These are phyloP conservation scores for Cytospora leucostoma DNA, from an alignment of 2,329 filamentous ascomycete genomes.

Conservation along the genomic window DNA sequence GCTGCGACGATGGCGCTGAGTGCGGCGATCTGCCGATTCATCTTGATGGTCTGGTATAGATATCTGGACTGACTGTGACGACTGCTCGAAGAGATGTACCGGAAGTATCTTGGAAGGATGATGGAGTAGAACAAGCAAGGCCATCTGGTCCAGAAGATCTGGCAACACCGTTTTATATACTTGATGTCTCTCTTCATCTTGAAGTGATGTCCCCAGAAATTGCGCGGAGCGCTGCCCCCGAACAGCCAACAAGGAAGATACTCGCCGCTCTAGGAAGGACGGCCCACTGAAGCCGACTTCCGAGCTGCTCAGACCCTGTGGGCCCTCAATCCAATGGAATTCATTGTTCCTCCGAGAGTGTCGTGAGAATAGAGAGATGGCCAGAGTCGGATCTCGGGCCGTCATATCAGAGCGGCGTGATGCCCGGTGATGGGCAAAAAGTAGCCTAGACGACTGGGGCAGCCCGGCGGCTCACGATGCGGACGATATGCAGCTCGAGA, in stretches of 20 bases:
- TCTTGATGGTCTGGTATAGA: constrained; percentile 16
- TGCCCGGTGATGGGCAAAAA: neutral
- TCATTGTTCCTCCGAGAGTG: neutral
- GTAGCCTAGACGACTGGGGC: neutral
- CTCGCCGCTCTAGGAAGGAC: neutral
- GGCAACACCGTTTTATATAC: neutral
- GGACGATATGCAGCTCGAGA: neutral
- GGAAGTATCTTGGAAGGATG: neutral
- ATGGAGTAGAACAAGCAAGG: neutral
- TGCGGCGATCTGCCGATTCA: constrained; percentile 40
- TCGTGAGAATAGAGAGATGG: neutral
- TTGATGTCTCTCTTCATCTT: neutral
- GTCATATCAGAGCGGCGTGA: neutral
- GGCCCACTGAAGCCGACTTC: neutral
- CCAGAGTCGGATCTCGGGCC: neutral
- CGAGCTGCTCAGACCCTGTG: neutral
- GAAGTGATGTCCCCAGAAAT: neutral
- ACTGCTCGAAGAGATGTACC: neutral
- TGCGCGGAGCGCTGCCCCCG: neutral
- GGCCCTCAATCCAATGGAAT: neutral
- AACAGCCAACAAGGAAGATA: neutral
- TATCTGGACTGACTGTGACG: neutral
- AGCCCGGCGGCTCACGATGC: neutral
- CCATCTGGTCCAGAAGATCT: neutral
- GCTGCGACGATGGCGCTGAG: constrained; percentile 46